phyloP scores from a whole-genome alignment of 371 early-diverging fungal genomes.

The Mortierella polycephala region DNA sequence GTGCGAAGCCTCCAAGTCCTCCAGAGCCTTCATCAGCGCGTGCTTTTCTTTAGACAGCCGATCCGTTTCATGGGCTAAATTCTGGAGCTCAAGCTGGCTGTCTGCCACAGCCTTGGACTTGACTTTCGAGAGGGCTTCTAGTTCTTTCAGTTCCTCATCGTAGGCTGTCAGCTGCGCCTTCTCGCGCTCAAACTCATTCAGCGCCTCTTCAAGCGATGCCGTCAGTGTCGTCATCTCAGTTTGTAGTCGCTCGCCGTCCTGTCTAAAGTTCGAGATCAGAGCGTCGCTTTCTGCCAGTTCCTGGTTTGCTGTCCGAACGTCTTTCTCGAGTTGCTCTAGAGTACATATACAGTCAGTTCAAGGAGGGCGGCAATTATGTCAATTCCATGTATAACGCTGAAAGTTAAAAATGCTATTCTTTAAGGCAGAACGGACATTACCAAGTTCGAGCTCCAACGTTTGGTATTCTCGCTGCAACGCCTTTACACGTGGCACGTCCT shows the following conservation, averaged over 20 bases:
- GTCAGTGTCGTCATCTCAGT: conserved; percentile 42
- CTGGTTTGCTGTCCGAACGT: conserved; percentile 64
- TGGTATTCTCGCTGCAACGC: conserved; percentile 79
- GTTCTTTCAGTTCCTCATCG: conserved; percentile 71
- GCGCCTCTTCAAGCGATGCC: conserved; percentile 46
- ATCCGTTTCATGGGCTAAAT: conserved; percentile 77
- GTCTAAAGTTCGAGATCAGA: conserved; percentile 61
- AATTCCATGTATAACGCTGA: no score
- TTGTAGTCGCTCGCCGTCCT: conserved; percentile 60
- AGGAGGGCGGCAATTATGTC: neutral
- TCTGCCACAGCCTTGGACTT: conserved; percentile 73
- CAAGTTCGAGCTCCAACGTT: conserved; percentile 73
- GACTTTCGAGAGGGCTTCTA: conserved; percentile 71
- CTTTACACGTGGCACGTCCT: conserved; percentile 65
- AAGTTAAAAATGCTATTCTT: neutral
- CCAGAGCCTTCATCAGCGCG: conserved; percentile 61
- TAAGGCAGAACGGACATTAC: conserved; percentile 43
- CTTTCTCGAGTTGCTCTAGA: conserved; percentile 74
- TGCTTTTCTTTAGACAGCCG: conserved; percentile 73
- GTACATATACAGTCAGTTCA: neutral
- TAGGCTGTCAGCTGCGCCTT: conserved; percentile 53
- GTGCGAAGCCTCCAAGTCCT: conserved; percentile 70
- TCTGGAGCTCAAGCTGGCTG: conserved; percentile 75
- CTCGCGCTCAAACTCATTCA: conserved; percentile 57
- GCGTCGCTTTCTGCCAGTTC: conserved; percentile 62